phyloP scores from a whole-genome alignment of 257 asterid species.

The Parsonsia alboflavescens region DNA sequence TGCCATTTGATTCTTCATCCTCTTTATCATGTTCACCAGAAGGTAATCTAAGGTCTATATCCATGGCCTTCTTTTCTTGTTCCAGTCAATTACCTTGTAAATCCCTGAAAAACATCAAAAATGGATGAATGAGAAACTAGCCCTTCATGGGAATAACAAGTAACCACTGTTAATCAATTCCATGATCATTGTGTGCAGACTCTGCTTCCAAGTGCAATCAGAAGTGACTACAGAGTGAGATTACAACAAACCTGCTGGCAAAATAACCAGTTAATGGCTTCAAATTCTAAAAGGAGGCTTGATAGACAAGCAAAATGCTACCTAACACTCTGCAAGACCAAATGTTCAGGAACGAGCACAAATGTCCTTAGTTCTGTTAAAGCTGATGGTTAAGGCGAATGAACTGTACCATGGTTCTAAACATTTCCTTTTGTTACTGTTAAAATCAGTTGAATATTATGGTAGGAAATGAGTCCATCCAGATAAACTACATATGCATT shows the following conservation, averaged over 20 bases:
- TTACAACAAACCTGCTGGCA: not conserved
- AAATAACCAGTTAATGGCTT: not conserved
- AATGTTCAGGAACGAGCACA: not conserved
- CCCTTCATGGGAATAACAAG: not conserved
- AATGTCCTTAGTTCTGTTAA: not conserved
- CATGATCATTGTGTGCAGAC: not conserved
- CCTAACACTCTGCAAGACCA: not conserved
- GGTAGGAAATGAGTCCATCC: not conserved
- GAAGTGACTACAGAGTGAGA: not conserved
- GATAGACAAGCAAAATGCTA: not conserved
- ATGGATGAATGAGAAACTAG: conserved; percentile 16
- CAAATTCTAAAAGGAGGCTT: not conserved
- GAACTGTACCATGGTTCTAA: not conserved
- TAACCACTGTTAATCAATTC: not conserved
- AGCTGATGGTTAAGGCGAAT: not conserved
- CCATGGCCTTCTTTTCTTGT: conserved; percentile 38
- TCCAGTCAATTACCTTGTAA: conserved; percentile 7
- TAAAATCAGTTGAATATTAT: not conserved
- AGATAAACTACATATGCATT: not conserved
- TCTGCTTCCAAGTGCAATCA: not conserved
- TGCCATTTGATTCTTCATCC: conserved; percentile 55
- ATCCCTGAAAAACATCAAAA: conserved; percentile 22
- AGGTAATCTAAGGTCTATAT: conserved; percentile 86
- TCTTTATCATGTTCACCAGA: conserved; percentile 79
- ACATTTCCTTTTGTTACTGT: not conserved